Evolutionary conservation across 2,329 filamentous ascomycete species (phyloP).

Genomic region (Penicillium sp.): DNA sequence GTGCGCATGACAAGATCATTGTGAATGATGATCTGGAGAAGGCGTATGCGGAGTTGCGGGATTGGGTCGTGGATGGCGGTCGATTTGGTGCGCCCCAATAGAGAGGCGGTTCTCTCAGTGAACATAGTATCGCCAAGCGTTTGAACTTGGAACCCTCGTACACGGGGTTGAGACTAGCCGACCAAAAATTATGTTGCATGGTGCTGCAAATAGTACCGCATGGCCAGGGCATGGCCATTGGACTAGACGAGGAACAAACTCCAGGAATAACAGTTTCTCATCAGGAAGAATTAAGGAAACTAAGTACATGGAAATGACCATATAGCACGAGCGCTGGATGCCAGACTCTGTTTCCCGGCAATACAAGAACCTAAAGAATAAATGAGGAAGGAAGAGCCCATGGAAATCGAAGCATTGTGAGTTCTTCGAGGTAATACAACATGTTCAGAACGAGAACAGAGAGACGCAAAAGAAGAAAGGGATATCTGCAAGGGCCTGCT

Average conservation of each 20-base stretch:
- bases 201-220: not conserved
- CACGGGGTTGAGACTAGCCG: not conserved
- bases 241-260: not conserved
- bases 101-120: not conserved
- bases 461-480: constrained; percentile 30
- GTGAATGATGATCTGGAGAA: constrained; percentile 66
- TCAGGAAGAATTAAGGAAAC: constrained; percentile 35
- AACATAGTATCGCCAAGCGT: not conserved
- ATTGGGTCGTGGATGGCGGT: constrained; percentile 50
- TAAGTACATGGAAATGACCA: constrained; percentile 39
- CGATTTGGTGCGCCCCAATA: constrained; percentile 34
- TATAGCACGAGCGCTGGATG: constrained; percentile 29
- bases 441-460: constrained; percentile 22
- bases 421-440: constrained; percentile 19
- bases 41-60: constrained; percentile 57
- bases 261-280: constrained; percentile 28
- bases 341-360: constrained; percentile 31
- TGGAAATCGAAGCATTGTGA: constrained; percentile 14
- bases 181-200: not conserved
- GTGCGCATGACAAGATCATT: constrained; percentile 66
- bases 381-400: constrained; percentile 26
- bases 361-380: constrained; percentile 31
- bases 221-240: not conserved
- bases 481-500: constrained; percentile 43
- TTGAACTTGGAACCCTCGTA: not conserved